Conservation (phyloP, 139 green algal species). For the Dunaliella primolecta region DNA sequence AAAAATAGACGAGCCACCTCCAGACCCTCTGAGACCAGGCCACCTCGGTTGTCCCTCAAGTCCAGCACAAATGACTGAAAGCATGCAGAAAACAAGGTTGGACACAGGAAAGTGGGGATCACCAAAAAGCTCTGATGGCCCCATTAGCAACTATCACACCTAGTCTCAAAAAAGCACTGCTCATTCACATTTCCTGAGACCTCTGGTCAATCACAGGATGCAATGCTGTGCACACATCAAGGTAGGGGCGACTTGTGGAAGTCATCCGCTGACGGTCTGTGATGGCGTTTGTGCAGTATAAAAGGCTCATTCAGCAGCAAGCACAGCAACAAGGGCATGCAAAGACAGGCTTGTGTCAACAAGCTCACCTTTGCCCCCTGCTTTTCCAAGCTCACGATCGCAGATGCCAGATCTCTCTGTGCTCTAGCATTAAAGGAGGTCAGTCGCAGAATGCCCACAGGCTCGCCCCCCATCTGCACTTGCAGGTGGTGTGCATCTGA, state of each 20-base stretch:
- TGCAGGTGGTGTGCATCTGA: constrained; percentile 2
- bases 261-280: too few species aligned
- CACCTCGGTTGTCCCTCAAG: constrained; percentile 86
- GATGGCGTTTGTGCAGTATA: too few species aligned
- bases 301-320: too few species aligned
- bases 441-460: constrained; percentile 62
- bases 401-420: constrained; percentile 63
- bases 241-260: too few species aligned
- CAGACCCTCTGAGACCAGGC: constrained; percentile 82
- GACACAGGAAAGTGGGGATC: background rate
- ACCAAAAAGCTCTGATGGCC: too few species aligned
- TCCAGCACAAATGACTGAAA: constrained; percentile 76
- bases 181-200: too few species aligned
- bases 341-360: background rate
- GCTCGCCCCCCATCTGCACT: background rate
- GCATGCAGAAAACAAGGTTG: background rate
- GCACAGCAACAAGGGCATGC: too few species aligned
- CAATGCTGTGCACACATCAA: too few species aligned
- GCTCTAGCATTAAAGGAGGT: constrained; percentile 77
- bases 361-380: constrained; percentile 25
- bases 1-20: constrained; percentile 89
- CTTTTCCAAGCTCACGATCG: constrained; percentile 55
- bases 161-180: too few species aligned
- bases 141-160: too few species aligned
- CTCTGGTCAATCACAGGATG: too few species aligned